Base-by-base conservation (phyloP, 805 yeast species). In the Peterozyma toletana region DNA sequence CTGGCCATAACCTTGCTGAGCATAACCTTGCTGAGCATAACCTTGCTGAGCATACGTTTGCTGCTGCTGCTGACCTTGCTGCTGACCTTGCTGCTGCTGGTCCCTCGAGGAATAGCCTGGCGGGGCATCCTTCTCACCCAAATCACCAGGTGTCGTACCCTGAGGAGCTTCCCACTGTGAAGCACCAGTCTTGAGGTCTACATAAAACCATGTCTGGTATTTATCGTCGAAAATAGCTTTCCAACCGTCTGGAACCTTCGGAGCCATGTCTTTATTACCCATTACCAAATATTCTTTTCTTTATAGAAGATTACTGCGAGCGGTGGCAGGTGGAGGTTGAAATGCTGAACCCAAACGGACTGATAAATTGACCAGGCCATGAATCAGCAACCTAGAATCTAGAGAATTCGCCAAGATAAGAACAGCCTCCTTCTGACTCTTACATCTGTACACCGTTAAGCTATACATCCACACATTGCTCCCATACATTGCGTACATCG, bases 101-200 rank as follows among this genome's bases (percentile, higher is more conserved):
- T 37, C 37, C 29, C 27, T 21, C 7, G 27, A 21, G 7, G 27
- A 21, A 31, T 35, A 31, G 43, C 42, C 15, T 30, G 44, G 42
- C 37, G 48, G 41, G 18, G 43, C 14, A n/a, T 40, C 37, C 16
- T 38, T 15, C 30, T 31, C 30, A 3, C 34, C 10, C 7, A 7
- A 21, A 7, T 7, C 27, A 31, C 34, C 34, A 14, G 3, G 6
- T n/a, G 7, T 33, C 15, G 13, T 33, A 33, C 11, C 30, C 34
- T 18, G 42, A 13, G 96, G 97, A 11, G 80, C 78, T 42, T 86
- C 96, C 98, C 98, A 91, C 61, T 89, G 96, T 0, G 96, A 86
- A 51, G 77, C 68, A 47, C 85, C 83, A 11, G 86, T 76, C 13
- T 70, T 55, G 50, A 85, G 64, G 53, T 88, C 70, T n/a, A 91